These are phyloP conservation scores for Talaromyces piceae DNA, from an alignment of 2,329 filamentous ascomycete genomes.

Conservation along the genomic window DNA sequence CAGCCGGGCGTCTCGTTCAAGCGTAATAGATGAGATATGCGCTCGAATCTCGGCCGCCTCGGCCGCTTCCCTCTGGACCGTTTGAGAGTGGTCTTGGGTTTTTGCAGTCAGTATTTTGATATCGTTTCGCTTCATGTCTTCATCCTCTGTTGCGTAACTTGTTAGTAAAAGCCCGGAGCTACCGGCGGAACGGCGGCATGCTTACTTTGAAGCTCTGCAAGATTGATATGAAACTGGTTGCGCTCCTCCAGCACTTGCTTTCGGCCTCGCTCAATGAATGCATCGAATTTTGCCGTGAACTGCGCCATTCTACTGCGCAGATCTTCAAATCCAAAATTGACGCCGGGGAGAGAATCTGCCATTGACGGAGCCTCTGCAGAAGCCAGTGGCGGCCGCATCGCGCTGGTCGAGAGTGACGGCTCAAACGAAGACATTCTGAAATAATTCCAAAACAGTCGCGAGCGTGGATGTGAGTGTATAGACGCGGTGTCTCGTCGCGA, in stretches of 20 bases:
- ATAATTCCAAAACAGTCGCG: background rate
- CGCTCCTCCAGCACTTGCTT: conserved; percentile 87
- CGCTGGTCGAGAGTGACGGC: conserved; percentile 49
- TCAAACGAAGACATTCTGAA: conserved; percentile 45
- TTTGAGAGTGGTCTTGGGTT: conserved; percentile 48
- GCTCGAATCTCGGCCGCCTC: conserved; percentile 57
- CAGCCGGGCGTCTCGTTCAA: conserved; percentile 49
- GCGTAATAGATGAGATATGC: conserved; percentile 50
- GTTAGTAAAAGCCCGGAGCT: background rate
- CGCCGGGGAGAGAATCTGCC: conserved; percentile 67
- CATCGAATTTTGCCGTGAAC: conserved; percentile 84
- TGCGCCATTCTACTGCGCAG: conserved; percentile 90
- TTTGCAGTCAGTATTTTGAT: conserved; percentile 66
- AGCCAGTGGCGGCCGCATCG: conserved; percentile 45
- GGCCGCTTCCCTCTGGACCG: conserved; percentile 51
- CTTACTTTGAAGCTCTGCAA: conserved; percentile 82
- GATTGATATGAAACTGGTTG: conserved; percentile 85
- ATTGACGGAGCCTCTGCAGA: conserved; percentile 50
- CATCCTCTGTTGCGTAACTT: conserved; percentile 61
- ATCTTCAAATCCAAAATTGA: conserved; percentile 95
- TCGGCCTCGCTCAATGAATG: conserved; percentile 84
- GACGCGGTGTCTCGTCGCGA: background rate
- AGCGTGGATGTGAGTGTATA: background rate
- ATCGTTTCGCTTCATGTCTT: conserved; percentile 79
- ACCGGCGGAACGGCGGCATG: background rate